phyloP scores from a whole-genome alignment of 2,329 filamentous ascomycete species.

The Botrytis sinoallii region DNA sequence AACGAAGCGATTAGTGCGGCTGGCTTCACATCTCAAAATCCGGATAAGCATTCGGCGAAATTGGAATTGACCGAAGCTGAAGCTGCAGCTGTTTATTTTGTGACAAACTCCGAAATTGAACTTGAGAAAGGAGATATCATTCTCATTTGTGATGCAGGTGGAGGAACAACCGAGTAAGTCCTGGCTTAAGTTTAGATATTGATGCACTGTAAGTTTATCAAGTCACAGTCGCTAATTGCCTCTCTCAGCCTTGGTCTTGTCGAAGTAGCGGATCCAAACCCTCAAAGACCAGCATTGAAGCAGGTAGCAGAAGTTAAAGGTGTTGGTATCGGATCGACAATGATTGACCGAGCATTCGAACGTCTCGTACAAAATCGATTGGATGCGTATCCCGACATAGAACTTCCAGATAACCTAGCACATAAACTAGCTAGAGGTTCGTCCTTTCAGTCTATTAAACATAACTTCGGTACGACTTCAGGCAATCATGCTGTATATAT shows the following conservation, averaged over 20 bases:
- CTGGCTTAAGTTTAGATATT: no score
- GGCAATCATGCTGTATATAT: conserved; percentile 43
- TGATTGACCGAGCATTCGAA: conserved; percentile 46
- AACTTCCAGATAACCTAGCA: conserved; percentile 41
- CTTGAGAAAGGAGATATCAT: conserved; percentile 40
- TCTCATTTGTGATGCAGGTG: conserved; percentile 50
- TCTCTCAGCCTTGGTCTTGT: conserved; percentile 38
- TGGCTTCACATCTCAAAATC: conserved; percentile 33
- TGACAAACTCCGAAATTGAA: conserved; percentile 24
- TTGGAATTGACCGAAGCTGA: conserved; percentile 53
- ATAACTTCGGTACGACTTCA: conserved; percentile 45
- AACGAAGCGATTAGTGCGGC: conserved; percentile 35
- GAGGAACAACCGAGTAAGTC: conserved; percentile 42
- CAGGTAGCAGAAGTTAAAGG: conserved; percentile 43
- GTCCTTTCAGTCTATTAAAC: conserved; percentile 42
- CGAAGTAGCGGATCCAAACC: conserved; percentile 39
- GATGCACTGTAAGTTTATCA: neutral
- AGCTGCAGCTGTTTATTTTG: conserved; percentile 50
- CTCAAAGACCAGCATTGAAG: conserved; percentile 34
- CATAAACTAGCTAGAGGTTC: conserved; percentile 41
- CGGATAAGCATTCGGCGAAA: conserved; percentile 38
- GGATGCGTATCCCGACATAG: conserved; percentile 35
- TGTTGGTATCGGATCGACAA: conserved; percentile 45
- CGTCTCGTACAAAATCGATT: conserved; percentile 42
- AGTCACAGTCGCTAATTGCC: neutral